Evolutionary conservation across 768 basidiomycete genomes (phyloP).

Genomic region (Mrakia gelida): DNA sequence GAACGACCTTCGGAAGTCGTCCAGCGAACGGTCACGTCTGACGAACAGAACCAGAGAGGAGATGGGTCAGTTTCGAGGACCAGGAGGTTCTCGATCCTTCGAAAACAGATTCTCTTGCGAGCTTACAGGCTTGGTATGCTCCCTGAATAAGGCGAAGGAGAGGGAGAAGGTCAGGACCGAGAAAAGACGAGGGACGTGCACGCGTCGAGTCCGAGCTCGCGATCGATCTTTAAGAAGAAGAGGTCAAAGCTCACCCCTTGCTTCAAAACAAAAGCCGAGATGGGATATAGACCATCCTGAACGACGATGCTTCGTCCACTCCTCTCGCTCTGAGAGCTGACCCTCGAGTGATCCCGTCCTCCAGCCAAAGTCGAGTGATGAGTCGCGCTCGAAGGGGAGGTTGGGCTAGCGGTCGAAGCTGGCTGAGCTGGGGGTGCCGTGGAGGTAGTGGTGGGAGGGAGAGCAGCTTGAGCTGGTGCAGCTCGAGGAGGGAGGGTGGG

Average conservation of each 20-base stretch:
- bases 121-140: not conserved
- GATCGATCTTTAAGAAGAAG: not conserved
- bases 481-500: not conserved
- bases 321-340: not conserved
- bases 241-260: not conserved
- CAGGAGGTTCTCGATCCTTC: too few relatives aligned
- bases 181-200: not conserved
- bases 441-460: not conserved
- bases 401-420: not conserved
- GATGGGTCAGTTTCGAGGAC: not conserved
- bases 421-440: not conserved
- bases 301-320: not conserved
- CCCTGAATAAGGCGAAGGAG: not conserved
- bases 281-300: not conserved
- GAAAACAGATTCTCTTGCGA: too few relatives aligned
- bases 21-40: not conserved
- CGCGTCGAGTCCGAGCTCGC: not conserved
- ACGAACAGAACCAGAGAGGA: not conserved
- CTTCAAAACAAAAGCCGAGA: constrained; percentile 2
- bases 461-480: not conserved
- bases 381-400: not conserved
- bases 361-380: not conserved
- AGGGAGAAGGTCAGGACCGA: not conserved
- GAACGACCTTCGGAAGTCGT: not conserved
- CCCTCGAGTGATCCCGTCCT: not conserved